Percentiles rank a stretch among this genome's conserved stretches.
Conservation (phyloP, 1,284 basidiomycete genomes). For the Apiotrichum gamsii region DNA sequence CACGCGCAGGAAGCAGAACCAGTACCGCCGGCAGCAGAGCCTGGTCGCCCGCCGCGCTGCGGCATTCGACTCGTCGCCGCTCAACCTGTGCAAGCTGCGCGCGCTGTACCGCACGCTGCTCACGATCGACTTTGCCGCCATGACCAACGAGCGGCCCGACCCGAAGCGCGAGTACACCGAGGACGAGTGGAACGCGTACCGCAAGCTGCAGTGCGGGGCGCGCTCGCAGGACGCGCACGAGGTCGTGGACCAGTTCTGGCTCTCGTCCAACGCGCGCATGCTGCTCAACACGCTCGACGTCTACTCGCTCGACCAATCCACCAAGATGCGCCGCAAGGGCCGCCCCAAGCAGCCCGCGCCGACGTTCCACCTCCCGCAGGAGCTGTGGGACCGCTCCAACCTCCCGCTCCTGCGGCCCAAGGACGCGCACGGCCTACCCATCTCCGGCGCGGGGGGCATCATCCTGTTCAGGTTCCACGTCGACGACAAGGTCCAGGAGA, state of each 20-base stretch:
- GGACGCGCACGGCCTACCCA: constrained; percentile 33
- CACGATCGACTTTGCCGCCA: constrained; percentile 42
- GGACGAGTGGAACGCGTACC: constrained; percentile 43
- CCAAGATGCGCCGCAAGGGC: constrained; percentile 33
- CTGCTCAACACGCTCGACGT: constrained; percentile 36
- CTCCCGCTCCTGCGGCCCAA: constrained; percentile 35
- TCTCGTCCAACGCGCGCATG: constrained; percentile 27
- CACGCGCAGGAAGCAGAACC: constrained; percentile 41
- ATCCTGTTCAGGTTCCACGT: constrained; percentile 44
- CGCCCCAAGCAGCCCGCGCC: constrained; percentile 41
- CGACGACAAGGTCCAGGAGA: constrained; percentile 31
- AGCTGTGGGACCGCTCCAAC: constrained; percentile 34
- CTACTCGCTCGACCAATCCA: constrained; percentile 28
- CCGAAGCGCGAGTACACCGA: constrained; percentile 35
- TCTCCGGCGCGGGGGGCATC: constrained; percentile 28
- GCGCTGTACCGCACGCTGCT: constrained; percentile 43
- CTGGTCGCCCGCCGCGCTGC: constrained; percentile 37
- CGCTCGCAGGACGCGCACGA: constrained; percentile 36
- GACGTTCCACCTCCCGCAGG: constrained; percentile 39
- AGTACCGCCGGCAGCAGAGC: constrained; percentile 44
- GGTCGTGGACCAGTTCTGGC: constrained; percentile 42
- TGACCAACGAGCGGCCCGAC: constrained; percentile 40
- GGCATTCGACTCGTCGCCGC: constrained; percentile 39
- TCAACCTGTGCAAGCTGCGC: constrained; percentile 39
- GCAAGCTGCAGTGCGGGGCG: constrained; percentile 27